These are phyloP conservation scores for Mucor piriformis DNA, from an alignment of 371 early-diverging fungal genomes.

Conservation along the genomic window DNA sequence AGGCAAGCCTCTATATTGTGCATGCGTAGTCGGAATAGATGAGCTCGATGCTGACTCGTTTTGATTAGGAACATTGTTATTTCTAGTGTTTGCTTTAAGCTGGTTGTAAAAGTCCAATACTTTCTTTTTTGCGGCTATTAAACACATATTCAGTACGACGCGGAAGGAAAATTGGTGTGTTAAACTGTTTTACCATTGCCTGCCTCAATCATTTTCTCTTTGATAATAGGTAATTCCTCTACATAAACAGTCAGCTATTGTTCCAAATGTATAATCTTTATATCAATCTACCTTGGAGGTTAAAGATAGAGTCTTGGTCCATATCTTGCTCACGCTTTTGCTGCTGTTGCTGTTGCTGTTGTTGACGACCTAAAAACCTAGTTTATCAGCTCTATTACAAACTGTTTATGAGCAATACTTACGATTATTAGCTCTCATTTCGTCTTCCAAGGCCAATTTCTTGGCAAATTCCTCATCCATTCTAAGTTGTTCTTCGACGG, in stretches of 20 bases:
- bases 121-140: conserved; percentile 53
- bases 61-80: conserved; percentile 12
- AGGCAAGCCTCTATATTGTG: conserved; percentile 50
- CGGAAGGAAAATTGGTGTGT: background rate
- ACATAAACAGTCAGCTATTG: background rate
- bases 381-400: background rate
- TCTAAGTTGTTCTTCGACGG: conserved; percentile 49
- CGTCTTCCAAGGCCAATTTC: conserved; percentile 45
- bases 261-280: background rate
- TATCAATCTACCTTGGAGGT: conserved; percentile 41
- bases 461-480: conserved; percentile 52
- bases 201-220: conserved; percentile 52
- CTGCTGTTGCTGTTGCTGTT: conserved; percentile 13
- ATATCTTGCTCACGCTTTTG: background rate
- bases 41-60: conserved; percentile 5
- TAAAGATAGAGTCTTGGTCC: conserved; percentile 42
- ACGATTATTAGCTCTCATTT: conserved; percentile 24
- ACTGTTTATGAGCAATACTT: background rate
- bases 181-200: conserved; percentile 40
- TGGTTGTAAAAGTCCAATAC: conserved; percentile 51
- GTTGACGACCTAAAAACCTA: background rate
- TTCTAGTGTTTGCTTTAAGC: conserved; percentile 37
- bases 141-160: background rate
- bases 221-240: conserved; percentile 55
- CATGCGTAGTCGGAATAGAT: conserved; percentile 49